phyloP scores from a whole-genome alignment of 495 filamentous ascomycete species.

The Daldinia loculata region DNA sequence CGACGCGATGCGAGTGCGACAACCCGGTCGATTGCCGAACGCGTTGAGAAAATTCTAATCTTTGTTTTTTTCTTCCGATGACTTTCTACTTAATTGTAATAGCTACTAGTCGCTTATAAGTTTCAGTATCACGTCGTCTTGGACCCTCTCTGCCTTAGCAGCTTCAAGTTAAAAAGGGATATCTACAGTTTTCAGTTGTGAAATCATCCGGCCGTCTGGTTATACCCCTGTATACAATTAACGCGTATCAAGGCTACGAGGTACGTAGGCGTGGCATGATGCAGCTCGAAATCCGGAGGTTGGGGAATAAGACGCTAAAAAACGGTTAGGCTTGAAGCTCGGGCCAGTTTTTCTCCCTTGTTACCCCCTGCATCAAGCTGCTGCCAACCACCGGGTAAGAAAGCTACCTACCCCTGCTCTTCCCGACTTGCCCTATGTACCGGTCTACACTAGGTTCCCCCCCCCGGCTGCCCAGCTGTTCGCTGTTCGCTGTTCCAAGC shows the following conservation, averaged over 20 bases:
- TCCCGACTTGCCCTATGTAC: not conserved
- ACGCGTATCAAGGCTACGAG: not conserved
- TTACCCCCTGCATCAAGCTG: constrained; percentile 20
- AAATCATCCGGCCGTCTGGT: not conserved
- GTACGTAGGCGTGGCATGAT: constrained; percentile 3
- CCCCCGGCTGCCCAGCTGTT: constrained; percentile 6
- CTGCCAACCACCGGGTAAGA: constrained; percentile 33
- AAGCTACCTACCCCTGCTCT: not conserved
- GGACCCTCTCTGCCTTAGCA: no score
- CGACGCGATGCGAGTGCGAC: not conserved
- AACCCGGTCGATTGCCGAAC: not conserved
- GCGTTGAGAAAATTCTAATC: not conserved
- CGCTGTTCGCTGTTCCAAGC: constrained; percentile 1
- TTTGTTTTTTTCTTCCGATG: not conserved
- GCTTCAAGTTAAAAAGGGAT: not conserved
- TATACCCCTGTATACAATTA: not conserved
- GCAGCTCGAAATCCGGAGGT: constrained; percentile 15
- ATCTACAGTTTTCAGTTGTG: not conserved
- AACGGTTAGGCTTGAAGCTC: constrained; percentile 10
- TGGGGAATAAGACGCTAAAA: constrained; percentile 22
- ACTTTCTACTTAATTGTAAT: no score
- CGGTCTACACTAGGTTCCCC: not conserved
- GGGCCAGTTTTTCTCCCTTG: not conserved
- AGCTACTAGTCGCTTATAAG: no score
- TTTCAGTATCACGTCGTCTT: no score